These are phyloP conservation scores for Eragrostis nindensis DNA, from an alignment of 176 grass and related monocot genomes.

Conservation along the genomic window DNA sequence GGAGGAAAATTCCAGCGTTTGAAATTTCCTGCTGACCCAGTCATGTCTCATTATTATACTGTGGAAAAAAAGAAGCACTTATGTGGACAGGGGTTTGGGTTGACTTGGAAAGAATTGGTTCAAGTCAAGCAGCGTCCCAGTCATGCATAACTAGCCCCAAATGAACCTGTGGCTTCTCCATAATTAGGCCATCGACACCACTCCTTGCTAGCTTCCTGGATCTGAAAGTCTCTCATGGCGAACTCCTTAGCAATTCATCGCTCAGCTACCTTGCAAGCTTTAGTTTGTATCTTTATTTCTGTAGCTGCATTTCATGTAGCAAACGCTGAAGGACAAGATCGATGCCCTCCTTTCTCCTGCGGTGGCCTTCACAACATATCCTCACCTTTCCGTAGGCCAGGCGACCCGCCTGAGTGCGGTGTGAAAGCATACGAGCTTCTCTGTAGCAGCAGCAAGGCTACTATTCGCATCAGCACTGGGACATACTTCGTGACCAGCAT, in stretches of 20 bases:
- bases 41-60: no score
- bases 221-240: conserved; percentile 7
- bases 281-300: background rate
- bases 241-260: background rate
- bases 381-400: conserved; percentile 39
- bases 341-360: background rate
- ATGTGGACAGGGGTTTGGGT: no score
- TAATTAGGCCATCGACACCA: background rate
- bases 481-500: conserved; percentile 45
- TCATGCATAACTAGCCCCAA: background rate
- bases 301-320: background rate
- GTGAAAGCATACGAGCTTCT: conserved; percentile 2
- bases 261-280: background rate
- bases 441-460: conserved; percentile 36
- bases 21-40: no score
- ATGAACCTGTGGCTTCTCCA: background rate
- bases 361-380: conserved; percentile 13
- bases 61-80: no score
- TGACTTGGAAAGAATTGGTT: background rate
- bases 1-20: no score
- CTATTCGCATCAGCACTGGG: conserved; percentile 22
- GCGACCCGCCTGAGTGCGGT: conserved; percentile 38
- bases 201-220: background rate
- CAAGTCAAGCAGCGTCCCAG: background rate
- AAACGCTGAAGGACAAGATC: background rate